Evolutionary conservation across 208 protist genomes (phyloP), one percentile per base, ranked within the genome.

Genomic region (Leptomonas seymouri): DNA sequence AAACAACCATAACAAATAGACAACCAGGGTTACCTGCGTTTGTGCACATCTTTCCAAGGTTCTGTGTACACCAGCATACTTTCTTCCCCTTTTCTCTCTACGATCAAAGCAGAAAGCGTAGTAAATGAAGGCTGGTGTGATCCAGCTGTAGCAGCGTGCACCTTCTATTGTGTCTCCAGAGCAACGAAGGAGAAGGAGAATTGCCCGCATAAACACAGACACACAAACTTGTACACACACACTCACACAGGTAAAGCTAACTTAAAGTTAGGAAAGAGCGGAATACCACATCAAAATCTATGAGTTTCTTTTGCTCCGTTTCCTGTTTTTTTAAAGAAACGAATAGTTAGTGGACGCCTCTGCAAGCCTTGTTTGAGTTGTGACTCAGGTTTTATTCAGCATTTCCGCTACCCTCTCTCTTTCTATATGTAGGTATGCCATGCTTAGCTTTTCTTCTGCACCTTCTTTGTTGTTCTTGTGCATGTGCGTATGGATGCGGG

Each of bases 41-140:
- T n/a, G n/a, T n/a, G n/a, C n/a, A n/a, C n/a, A 36, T 46, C 3
- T 63, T 46, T 72, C n/a, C 39, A 45, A 44, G 28, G 31, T 15
- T 56, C 27, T 18, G 50, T 56, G 27, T 28, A 27, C 50, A 34
- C 31, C n/a, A 28, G 0, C 18, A 20, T 14, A 36, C 3, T 20
- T 14, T 30, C 34, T 56, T 14, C 12, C 8, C 1, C n/a, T 27
- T 34, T 56, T 56, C 15, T n/a, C 31, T n/a, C 18, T 18, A 27
- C 27, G 11, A 34, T n/a, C 28, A 28, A 56, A 4, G 23, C 31
- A 36, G 4, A 28, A 31, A 34, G 34, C 2, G 18, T 36, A 56
- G 31, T 31, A 20, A 7, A 15, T 56, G 50, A 56, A 56, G 50
- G 50, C 34, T 8, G 50, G 50, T 34, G 48, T 36, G 50, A 9